Conservation (phyloP, 805 yeast genomes). For the Kluyveromyces dobzhanskii region DNA sequence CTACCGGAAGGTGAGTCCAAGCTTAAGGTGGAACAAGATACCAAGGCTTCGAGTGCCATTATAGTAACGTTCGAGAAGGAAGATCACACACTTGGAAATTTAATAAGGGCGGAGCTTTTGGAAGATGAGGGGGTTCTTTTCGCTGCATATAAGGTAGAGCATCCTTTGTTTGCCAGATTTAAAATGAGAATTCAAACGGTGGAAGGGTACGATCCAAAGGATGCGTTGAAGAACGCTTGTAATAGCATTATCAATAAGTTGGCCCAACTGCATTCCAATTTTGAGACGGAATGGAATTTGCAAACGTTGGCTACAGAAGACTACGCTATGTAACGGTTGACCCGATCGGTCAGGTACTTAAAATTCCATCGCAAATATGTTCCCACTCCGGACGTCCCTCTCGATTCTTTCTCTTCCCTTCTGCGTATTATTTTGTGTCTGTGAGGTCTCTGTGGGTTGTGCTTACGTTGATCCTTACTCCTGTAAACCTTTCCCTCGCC, state of each 20-base stretch:
- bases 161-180: conserved; percentile 93
- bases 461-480: too few relatives aligned
- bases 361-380: too few relatives aligned
- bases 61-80: conserved; percentile 90
- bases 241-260: conserved; percentile 72
- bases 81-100: conserved; percentile 92
- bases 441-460: too few relatives aligned
- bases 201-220: conserved; percentile 87
- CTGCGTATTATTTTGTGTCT: too few relatives aligned
- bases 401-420: too few relatives aligned
- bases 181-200: conserved; percentile 92
- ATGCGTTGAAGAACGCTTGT: conserved; percentile 87
- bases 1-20: conserved; percentile 97
- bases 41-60: conserved; percentile 92
- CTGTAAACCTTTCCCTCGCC: too few relatives aligned
- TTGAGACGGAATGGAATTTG: conserved; percentile 88
- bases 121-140: conserved; percentile 85
- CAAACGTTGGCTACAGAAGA: conserved; percentile 58
- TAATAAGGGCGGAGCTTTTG: conserved; percentile 77
- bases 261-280: conserved; percentile 63
- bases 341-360: too few relatives aligned
- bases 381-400: too few relatives aligned
- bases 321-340: conserved; percentile 10
- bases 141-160: conserved; percentile 97
- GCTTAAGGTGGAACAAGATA: conserved; percentile 85